These are phyloP conservation scores for Aspergillus melleus DNA, from an alignment of 2,329 filamentous ascomycete species.

Conservation along the genomic window DNA sequence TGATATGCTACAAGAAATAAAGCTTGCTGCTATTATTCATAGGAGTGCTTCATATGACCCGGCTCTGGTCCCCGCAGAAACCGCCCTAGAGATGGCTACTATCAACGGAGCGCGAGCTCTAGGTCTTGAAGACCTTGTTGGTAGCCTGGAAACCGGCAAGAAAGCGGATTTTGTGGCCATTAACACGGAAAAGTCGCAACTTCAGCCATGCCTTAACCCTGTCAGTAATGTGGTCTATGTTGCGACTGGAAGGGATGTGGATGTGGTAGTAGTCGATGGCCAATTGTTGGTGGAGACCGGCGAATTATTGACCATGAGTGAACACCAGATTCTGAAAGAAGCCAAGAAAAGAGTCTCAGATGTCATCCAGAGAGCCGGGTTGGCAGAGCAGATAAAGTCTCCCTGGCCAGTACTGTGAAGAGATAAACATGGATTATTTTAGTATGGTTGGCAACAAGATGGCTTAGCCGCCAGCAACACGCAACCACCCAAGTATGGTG, in stretches of 20 bases:
- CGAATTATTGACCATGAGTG: slow-evolving; percentile 41
- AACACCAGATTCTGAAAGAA: slow-evolving; percentile 21
- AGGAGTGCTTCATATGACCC: slow-evolving; percentile 47
- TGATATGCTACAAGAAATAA: slow-evolving; percentile 56
- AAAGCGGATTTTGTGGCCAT: slow-evolving; percentile 44
- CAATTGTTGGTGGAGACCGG: slow-evolving; percentile 39
- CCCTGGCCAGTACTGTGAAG: not conserved
- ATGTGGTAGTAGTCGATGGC: slow-evolving; percentile 47
- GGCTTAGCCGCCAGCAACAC: no score
- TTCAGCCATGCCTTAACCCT: slow-evolving; percentile 42
- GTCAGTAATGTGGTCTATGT: slow-evolving; percentile 45
- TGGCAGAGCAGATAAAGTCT: slow-evolving; percentile 13
- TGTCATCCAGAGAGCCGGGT: not conserved
- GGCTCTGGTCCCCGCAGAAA: slow-evolving; percentile 44
- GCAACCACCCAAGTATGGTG: not conserved
- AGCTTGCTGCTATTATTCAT: slow-evolving; percentile 52
- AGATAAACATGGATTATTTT: not conserved
- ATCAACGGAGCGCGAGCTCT: slow-evolving; percentile 53
- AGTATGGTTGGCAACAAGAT: no score
- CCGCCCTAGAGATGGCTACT: slow-evolving; percentile 53
- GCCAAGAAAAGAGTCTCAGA: not conserved
- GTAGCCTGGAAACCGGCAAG: slow-evolving; percentile 43
- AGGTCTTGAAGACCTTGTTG: slow-evolving; percentile 42
- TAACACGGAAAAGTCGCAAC: slow-evolving; percentile 31
- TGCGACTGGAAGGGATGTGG: slow-evolving; percentile 46